Base-by-base conservation (phyloP, 441 rosid species). In the Aleurites moluccanus region DNA sequence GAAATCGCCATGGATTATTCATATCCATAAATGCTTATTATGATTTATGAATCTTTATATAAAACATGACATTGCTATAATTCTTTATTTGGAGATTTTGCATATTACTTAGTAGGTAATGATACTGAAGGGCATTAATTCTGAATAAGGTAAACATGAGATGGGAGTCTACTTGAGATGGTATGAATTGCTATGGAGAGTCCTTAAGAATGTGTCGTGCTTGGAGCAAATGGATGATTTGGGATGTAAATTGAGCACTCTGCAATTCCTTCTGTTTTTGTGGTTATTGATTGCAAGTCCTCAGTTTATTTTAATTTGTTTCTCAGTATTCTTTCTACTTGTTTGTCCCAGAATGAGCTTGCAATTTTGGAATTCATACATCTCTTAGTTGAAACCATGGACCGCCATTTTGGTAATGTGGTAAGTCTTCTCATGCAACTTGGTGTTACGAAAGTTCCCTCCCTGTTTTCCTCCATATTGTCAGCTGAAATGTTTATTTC, bases 301-400 rank as follows among this genome's bases (percentile, higher is more conserved):
- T 71, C 25, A 6, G 45, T 50, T 53, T 53, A 25, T 71, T 33
- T 45, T 70, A 18, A 13, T 62, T 4, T 56, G 23, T 53, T 57
- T 49, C n/a, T 61, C 11, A 47, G n/a, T 64, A 20, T 10, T 64
- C 0, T 67, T 16, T 59, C 40, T 16, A 28, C 23, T 73, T 75
- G 8, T 11, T 6, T 80, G 45, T 75, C 33, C 52, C 86, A 92
- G 98, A 93, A 95, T 76, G 97, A 93, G 84, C 93, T 95, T 73
- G 99, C 98, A 9, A 92, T 95, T 77, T 81, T 95, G 85, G 99
- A 92, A 78, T 95, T 91, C 73, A 93, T 93, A 80, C 99, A 92
- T 86, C 95, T 92, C 47, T 81, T 95, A 81, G 99, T 94, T 1
- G 98, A 92, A 21, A 90, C 97, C 35, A 91, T 92, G 98, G 98